These are phyloP conservation scores for Xeromyces bisporus DNA, from an alignment of 495 filamentous ascomycete species.

Conservation along the genomic window DNA sequence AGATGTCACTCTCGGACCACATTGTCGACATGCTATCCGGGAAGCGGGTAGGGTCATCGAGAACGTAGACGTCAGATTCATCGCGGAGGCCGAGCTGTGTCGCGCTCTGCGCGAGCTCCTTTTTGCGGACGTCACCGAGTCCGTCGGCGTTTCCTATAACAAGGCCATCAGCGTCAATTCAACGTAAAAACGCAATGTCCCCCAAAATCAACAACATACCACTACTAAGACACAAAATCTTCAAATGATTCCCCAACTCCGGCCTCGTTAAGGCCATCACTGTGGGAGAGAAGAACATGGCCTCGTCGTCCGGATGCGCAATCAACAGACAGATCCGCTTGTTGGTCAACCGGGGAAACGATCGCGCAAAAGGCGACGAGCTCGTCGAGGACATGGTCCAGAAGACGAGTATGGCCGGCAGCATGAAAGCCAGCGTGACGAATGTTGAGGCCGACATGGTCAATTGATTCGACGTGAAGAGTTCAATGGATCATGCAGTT, in stretches of 20 bases:
- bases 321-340: conserved; percentile 82
- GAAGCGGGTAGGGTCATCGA: conserved; percentile 61
- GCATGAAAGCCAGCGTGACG: conserved; percentile 15
- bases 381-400: conserved; percentile 35
- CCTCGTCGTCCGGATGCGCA: conserved; percentile 95
- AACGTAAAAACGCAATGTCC: too few species aligned
- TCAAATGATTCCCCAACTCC: conserved; percentile 68
- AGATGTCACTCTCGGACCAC: conserved; percentile 57
- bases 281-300: conserved; percentile 96
- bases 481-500: too few species aligned
- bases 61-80: conserved; percentile 59
- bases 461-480: too few species aligned
- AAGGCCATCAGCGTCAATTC: background rate
- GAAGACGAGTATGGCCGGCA: conserved; percentile 22
- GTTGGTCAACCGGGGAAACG: conserved; percentile 53
- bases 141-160: conserved; percentile 63
- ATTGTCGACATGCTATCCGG: conserved; percentile 67
- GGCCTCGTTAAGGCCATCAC: conserved; percentile 61
- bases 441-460: background rate
- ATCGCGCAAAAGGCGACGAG: conserved; percentile 43
- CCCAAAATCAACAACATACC: conserved; percentile 29
- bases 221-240: conserved; percentile 81
- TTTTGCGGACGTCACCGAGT: conserved; percentile 62
- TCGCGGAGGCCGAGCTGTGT: conserved; percentile 53
- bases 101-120: conserved; percentile 67